Evolutionary conservation across 768 basidiomycete genomes (phyloP), one percentile per base, ranked within the genome.

Genomic region (Suillus paluster): DNA sequence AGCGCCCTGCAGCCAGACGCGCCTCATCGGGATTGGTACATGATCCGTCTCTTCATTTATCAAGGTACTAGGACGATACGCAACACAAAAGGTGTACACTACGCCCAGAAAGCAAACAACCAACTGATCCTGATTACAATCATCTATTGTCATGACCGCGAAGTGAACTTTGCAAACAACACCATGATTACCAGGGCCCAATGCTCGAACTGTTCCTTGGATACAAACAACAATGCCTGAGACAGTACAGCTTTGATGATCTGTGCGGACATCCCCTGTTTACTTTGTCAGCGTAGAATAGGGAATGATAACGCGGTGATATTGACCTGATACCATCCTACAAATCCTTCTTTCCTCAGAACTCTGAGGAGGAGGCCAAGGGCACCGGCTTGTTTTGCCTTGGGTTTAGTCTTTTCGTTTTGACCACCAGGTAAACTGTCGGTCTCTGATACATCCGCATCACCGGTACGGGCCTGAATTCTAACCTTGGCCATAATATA

Each of bases 401-500:
- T 74, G 9, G 38, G 17, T 38, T 75, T 23, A 8, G 48, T 42
- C 10, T 54, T 54, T 21, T n/a, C 55, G 27, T 34, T 34, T 21
- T 4, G n/a, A 21, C 59, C 62, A 2, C 17, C 44, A 5, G 62
- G 58, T 1, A 64, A 63, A 8, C 79, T 81, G 41, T 73, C 65
- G 54, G 81, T 74, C 54, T 82, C 77, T 56, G 77, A 79, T 5
- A 75, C 80, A 15, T 83, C 84, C 9, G 64, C 72, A 60, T 87
- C 86, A 19, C 86, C 81, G 52, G 84, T 83, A 33, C 91, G 87
- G 8, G 96, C 94, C 75, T 99, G 97, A 33, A 99, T 91, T 57
- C 96, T 86, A 36, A 98, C 94, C 81, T 99, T 99, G 52, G 92
- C 93, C 92, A 95, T 94, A 67, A 95, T 95, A 71, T 96, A 95